These are phyloP conservation scores for Phytophthora tentaculata DNA, from an alignment of 352 stramenopile genomes.

Conservation along the genomic window DNA sequence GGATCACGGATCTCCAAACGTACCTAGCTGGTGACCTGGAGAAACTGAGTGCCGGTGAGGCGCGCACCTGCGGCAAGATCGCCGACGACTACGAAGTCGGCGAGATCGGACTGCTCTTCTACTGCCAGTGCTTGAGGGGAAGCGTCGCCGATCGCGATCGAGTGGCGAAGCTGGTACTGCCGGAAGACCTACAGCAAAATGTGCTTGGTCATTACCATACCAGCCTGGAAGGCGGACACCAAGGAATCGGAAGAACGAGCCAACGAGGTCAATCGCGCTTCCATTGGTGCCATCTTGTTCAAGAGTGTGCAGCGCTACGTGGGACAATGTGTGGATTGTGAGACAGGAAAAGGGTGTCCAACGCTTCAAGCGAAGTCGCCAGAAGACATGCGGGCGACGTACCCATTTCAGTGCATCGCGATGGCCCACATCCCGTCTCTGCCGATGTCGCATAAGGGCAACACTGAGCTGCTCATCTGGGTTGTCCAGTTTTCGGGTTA, in stretches of 20 bases:
- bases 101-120: too few species aligned
- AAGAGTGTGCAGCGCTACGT: conserved; percentile 2
- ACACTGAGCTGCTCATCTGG: conserved; percentile 19
- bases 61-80: not conserved
- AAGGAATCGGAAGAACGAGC: conserved; percentile 1
- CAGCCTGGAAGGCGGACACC: not conserved
- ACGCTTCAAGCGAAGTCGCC: conserved; percentile 6
- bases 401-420: conserved; percentile 11
- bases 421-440: conserved; percentile 25
- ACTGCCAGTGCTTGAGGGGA: too few species aligned
- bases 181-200: not conserved
- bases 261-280: not conserved
- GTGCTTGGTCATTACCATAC: conserved; percentile 3
- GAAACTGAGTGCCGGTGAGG: too few species aligned
- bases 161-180: not conserved
- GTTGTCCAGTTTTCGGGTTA: not conserved
- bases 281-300: conserved; percentile 2
- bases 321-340: conserved; percentile 11
- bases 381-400: conserved; percentile 9
- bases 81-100: not conserved
- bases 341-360: not conserved
- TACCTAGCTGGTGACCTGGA: too few species aligned
- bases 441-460: conserved; percentile 1
- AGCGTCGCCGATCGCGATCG: not conserved
- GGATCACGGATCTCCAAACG: too few species aligned